These are phyloP conservation scores for Oryza officinalis DNA, from an alignment of 176 grass and related monocot species.

Conservation along the genomic window DNA sequence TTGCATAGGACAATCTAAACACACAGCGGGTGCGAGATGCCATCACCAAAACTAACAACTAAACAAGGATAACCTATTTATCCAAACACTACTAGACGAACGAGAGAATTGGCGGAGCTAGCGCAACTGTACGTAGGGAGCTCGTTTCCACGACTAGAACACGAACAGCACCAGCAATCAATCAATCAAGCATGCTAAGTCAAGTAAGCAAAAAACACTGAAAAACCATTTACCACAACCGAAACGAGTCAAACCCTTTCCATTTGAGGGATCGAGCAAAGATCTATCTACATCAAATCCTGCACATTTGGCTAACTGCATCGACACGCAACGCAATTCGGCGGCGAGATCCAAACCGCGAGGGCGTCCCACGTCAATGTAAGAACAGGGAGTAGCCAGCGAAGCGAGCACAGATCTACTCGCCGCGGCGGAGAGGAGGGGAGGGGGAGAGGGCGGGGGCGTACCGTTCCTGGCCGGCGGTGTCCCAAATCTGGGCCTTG, in stretches of 20 bases:
- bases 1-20: not conserved
- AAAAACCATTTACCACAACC: not conserved
- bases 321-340: constrained; percentile 29
- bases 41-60: not conserved
- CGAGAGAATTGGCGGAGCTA: not conserved
- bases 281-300: not conserved
- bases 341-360: constrained; percentile 39
- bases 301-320: not conserved
- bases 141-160: not conserved
- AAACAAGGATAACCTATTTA: not conserved
- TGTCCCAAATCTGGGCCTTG: constrained; percentile 99
- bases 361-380: not conserved
- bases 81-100: not conserved
- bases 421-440: too few relatives aligned
- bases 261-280: not conserved
- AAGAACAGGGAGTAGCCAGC: not conserved
- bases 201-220: not conserved
- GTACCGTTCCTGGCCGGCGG: constrained; percentile 77
- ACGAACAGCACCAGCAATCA: not conserved
- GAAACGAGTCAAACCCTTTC: not conserved
- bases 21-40: too few relatives aligned
- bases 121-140: not conserved
- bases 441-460: not conserved
- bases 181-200: not conserved
- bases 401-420: not conserved